Evolutionary conservation across 805 yeast species (phyloP), one percentile per base, ranked within the genome.

Genomic region (Maudiozyma bulderi): DNA sequence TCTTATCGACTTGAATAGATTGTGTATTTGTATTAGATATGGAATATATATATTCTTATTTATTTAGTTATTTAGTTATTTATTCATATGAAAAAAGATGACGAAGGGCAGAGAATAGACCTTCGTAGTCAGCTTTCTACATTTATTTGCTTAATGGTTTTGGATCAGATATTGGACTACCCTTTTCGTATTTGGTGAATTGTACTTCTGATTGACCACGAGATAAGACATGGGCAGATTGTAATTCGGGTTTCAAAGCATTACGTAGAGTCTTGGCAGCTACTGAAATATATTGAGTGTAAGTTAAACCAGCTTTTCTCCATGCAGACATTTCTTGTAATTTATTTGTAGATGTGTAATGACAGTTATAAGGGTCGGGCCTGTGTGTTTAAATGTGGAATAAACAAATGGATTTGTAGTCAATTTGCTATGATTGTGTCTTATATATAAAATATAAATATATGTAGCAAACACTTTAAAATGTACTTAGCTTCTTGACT

Each of bases 191-290:
- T 65, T 75, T 77, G 68, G 83, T 80, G 56, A 76, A 83, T 68
- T 79, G 80, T 59, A 81, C 85, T 64, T 91, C 98, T 55, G 85
- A 70, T 62, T 70, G 56, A 58, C 82, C 82, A 76, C 95, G 86
- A 68, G 76, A 78, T 62, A 80, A 78, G 43, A 72, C 73, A 57
- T 84, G 84, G 53, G 74, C 77, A 55, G 79, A 84, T 69, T 84
- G 86, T 66, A 80, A 69, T 64, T 90, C 96, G 56, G 89, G 81
- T 76, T 91, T 91, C 68, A 91, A 80, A 47, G 96, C 83, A 61
- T 77, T 75, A 75, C 97, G 88, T 60, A 88, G 80, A 54, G 95
- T 79, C 68, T 81, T 81, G 65, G 96, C 95, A 64, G 96, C 86
- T 65, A 91, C 77, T 58, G 95, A 80, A 70, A 90, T 77, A 73